Evolutionary conservation across 257 asterid genomes (phyloP), one percentile per base, ranked within the genome.

Genomic region (Echites panduratus): DNA sequence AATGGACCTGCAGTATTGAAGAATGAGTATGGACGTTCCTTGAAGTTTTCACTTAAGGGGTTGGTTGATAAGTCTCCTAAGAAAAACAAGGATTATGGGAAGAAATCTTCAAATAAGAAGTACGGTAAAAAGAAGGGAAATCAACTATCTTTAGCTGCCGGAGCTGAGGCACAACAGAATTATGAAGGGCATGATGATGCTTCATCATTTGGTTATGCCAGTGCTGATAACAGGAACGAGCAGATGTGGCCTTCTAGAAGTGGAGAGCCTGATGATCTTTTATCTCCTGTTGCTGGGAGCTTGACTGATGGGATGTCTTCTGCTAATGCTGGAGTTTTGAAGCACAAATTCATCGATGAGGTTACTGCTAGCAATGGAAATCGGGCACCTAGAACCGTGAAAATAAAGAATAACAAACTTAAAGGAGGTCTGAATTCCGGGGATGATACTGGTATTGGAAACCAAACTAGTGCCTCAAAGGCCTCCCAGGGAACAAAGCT

Each of bases 21-120:
- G 84, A 88, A 74, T 59, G 98, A 90, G 73, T 65, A 52, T 49
- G 86, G 90, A 59, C 91, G 91, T 74, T 85, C 98, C 41, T 77
- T 90, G 82, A 95, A 89, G 83, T 86, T 95, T 58, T 86, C 99
- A 72, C 85, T 85, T n/a, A 92, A 88, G 84, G 96, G 97, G 29
- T 75, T 85, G n/a, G 84, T 84, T 70, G 95, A 87, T 56, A 89
- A 85, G 57, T 90, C 99, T 64, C 89, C 96, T 41, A 79, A 62
- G 81, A 92, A 89, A 91, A 83, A 75, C 86, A 89, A 91, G 81
- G 89, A 86, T 40, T 48, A 81, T 70, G 91, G 86, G 43, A 92
- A 89, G 82, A 92, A 83, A 80, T 85, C 90, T 75, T 89, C 91
- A 14, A 86, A 75, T 47, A 94, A 87, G 89, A 92, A 82, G 80